Percentiles rank a stretch among this genome's conserved stretches.
These are phyloP conservation scores for Cladosporium halotolerans DNA, from an alignment of 2,329 filamentous ascomycete species.

Conservation along the genomic window DNA sequence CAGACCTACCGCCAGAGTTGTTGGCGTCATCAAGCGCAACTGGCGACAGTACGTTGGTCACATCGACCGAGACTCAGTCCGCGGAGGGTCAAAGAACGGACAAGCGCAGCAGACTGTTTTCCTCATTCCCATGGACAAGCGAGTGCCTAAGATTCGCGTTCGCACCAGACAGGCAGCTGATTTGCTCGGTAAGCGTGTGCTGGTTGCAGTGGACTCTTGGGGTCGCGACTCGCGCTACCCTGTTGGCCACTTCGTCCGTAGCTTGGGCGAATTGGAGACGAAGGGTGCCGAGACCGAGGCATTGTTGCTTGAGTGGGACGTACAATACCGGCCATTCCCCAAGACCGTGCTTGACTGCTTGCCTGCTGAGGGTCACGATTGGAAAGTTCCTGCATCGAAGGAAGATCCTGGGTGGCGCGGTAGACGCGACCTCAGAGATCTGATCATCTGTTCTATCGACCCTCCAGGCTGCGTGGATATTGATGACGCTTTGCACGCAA, in stretches of 20 bases:
- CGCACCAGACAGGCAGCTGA: conserved; percentile 85
- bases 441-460: conserved; percentile 95
- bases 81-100: conserved; percentile 65
- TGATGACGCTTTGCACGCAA: conserved; percentile 90
- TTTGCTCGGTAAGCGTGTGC: conserved; percentile 80
- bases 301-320: conserved; percentile 87
- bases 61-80: conserved; percentile 79
- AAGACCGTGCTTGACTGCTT: conserved; percentile 93
- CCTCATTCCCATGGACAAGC: conserved; percentile 95
- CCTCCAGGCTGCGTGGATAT: conserved; percentile 96
- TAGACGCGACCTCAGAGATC: conserved; percentile 72
- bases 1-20: conserved; percentile 86
- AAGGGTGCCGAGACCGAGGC: conserved; percentile 98
- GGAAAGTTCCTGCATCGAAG: conserved; percentile 76
- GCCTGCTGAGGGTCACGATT: conserved; percentile 83
- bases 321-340: conserved; percentile 94
- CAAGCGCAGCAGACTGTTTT: conserved; percentile 89
- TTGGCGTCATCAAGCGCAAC: conserved; percentile 89
- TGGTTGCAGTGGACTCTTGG: conserved; percentile 94
- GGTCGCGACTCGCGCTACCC: conserved; percentile 89
- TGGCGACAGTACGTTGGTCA: conserved; percentile 98
- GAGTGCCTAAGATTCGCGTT: conserved; percentile 90
- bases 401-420: conserved; percentile 83
- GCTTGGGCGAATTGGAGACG: conserved; percentile 85
- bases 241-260: conserved; percentile 86